phyloP scores from a whole-genome alignment of 768 basidiomycete genomes.

The Lactarius trivialis region DNA sequence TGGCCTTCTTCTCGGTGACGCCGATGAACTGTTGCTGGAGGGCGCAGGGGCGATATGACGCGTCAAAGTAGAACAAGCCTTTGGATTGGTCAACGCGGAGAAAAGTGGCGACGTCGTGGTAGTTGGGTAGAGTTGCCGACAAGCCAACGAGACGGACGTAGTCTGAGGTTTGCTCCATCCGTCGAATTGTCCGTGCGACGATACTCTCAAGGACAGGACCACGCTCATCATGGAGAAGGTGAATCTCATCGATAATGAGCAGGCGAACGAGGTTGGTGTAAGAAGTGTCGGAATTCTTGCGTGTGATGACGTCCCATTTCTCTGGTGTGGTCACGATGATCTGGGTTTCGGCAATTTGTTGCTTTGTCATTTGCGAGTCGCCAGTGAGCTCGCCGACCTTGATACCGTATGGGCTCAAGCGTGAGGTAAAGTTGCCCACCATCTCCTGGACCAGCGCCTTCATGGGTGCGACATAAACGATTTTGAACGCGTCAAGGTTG shows the following conservation, averaged over 20 bases:
- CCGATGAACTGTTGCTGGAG: constrained; percentile 97
- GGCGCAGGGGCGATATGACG: constrained; percentile 87
- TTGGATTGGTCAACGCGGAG: constrained; percentile 87
- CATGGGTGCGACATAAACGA: constrained; percentile 98
- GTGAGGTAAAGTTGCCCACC: constrained; percentile 87
- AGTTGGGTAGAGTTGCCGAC: constrained; percentile 97
- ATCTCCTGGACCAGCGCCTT: constrained; percentile 98
- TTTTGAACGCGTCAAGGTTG: constrained; percentile 88
- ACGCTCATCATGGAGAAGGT: constrained; percentile 94
- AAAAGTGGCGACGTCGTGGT: constrained; percentile 96
- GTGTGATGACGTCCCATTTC: constrained; percentile 99
- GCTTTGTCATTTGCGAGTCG: constrained; percentile 96
- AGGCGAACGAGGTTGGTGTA: constrained; percentile 96
- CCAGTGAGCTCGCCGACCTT: constrained; percentile 94
- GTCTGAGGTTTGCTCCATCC: constrained; percentile 91
- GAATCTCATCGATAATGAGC: constrained; percentile 98
- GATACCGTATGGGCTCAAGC: constrained; percentile 66
- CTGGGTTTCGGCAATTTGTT: constrained; percentile 93
- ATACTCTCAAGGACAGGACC: constrained; percentile 94
- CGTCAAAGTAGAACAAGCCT: constrained; percentile 96
- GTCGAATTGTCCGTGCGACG: constrained; percentile 80
- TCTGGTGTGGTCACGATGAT: constrained; percentile 99
- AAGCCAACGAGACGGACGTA: constrained; percentile 92
- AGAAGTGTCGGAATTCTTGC: constrained; percentile 93
- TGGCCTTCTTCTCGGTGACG: constrained; percentile 98